Percentiles rank a stretch among this genome's conserved stretches.
Evolutionary conservation across 2,329 filamentous ascomycete genomes (phyloP).

Genomic region (Decorospora gaudefroyi): DNA sequence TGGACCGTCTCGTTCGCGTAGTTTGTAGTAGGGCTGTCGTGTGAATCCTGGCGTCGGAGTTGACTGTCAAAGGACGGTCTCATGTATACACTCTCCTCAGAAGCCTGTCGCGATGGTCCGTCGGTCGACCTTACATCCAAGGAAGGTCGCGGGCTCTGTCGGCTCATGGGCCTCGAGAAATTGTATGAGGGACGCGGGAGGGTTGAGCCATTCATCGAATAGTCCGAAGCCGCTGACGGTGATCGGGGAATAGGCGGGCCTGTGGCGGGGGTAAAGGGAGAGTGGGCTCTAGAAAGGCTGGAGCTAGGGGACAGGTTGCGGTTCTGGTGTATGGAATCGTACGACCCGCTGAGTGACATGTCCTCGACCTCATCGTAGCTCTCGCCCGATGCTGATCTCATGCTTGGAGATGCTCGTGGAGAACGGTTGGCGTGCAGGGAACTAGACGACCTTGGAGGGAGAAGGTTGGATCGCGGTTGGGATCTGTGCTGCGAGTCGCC

Average conservation of each 20-base stretch:
- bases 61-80: conserved; percentile 48
- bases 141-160: conserved; percentile 62
- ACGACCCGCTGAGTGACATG: conserved; percentile 60
- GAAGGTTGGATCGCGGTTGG: conserved; percentile 39
- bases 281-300: conserved; percentile 62
- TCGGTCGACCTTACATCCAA: conserved; percentile 46
- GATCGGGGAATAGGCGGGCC: conserved; percentile 68
- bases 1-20: conserved; percentile 67
- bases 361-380: conserved; percentile 73
- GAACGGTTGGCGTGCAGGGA: conserved; percentile 39
- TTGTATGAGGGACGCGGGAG: conserved; percentile 81
- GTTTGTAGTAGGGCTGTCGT: conserved; percentile 59
- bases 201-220: conserved; percentile 63
- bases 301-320: conserved; percentile 79
- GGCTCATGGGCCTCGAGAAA: conserved; percentile 88
- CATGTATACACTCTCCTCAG: conserved; percentile 44
- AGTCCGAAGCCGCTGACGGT: conserved; percentile 82
- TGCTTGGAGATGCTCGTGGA: conserved; percentile 50
- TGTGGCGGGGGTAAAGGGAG: conserved; percentile 66
- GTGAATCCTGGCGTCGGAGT: conserved; percentile 48
- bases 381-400: conserved; percentile 52
- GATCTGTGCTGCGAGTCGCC: conserved; percentile 41
- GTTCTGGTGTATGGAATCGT: conserved; percentile 65
- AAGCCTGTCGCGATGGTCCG: conserved; percentile 42
- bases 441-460: conserved; percentile 49